Evolutionary conservation across 331 rosid genomes (phyloP).

Genomic region (Arachis monticola): DNA sequence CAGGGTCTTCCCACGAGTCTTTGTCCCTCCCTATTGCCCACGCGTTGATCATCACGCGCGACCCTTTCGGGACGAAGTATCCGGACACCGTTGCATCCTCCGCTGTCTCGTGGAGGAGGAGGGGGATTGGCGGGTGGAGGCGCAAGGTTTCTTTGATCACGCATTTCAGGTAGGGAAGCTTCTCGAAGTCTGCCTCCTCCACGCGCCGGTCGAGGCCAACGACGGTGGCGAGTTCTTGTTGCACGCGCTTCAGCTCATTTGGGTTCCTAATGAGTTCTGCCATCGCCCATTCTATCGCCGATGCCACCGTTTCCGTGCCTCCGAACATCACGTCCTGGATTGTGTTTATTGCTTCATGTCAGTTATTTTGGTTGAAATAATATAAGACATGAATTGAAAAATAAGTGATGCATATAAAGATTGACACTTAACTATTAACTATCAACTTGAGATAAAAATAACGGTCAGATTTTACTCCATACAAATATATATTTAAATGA

Average conservation of each 20-base stretch:
- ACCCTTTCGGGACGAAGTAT: conserved; percentile 57
- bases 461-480: no score
- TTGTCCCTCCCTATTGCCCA: conserved; percentile 77
- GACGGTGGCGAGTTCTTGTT: conserved; percentile 60
- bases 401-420: no score
- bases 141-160: conserved; percentile 67
- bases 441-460: no score
- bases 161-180: conserved; percentile 55
- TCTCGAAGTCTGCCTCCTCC: conserved; percentile 70
- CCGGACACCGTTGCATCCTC: conserved; percentile 58
- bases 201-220: conserved; percentile 67
- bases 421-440: no score
- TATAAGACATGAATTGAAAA: no score
- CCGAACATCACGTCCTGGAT: conserved; percentile 90
- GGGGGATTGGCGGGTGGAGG: conserved; percentile 87
- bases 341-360: neutral
- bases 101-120: conserved; percentile 85
- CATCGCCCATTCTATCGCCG: conserved; percentile 87
- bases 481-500: no score
- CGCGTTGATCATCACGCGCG: conserved; percentile 77
- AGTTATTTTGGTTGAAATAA: no score
- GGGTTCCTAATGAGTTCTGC: conserved; percentile 72
- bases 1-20: conserved; percentile 64
- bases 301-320: conserved; percentile 89
- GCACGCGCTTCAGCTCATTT: conserved; percentile 62